Evolutionary conservation across 208 protist genomes (phyloP).

Genomic region (Phytomonas sp.): DNA sequence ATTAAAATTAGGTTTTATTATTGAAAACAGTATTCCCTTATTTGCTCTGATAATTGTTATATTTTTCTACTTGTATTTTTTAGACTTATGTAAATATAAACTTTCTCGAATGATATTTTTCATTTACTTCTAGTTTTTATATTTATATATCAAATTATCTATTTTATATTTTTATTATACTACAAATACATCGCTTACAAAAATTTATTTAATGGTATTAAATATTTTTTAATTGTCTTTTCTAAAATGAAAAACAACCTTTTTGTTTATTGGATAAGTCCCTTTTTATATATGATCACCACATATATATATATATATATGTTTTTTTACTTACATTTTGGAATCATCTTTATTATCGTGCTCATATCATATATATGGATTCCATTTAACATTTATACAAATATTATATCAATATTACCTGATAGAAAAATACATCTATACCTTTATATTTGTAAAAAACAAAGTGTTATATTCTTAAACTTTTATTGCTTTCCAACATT

Average conservation of each 20-base stretch:
- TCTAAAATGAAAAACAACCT: not conserved
- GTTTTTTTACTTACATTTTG: not conserved
- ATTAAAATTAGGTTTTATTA: not conserved
- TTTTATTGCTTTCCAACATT: constrained; percentile 4
- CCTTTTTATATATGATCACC: not conserved
- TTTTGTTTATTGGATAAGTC: constrained; percentile 11
- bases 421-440: not conserved
- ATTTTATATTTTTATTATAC: not conserved
- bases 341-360: not conserved
- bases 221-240: not conserved
- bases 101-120: not conserved
- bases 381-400: not conserved
- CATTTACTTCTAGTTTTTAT: not conserved
- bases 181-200: not conserved
- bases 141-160: not conserved
- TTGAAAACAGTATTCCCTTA: not conserved
- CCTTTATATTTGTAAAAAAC: not conserved
- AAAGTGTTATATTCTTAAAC: not conserved
- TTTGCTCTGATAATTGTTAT: not conserved
- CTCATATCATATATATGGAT: not conserved
- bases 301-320: not conserved
- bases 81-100: not conserved
- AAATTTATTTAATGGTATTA: not conserved
- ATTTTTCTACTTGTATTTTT: not conserved
- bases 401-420: not conserved